Base-by-base conservation (phyloP, 208 protist genomes). In the Tritrichomonas foetus region DNA sequence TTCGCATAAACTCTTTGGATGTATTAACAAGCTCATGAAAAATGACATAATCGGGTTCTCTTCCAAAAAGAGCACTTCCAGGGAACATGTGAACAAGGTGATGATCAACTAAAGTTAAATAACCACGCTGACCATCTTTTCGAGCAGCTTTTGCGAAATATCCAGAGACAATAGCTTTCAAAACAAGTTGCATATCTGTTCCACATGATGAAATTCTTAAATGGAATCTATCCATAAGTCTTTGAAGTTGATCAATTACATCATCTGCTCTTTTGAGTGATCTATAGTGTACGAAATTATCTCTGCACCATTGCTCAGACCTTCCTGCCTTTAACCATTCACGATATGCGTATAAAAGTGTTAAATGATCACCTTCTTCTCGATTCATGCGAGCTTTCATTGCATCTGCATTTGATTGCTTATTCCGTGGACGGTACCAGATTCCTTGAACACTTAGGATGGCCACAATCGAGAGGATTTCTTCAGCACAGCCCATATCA, bases 61-160 rank as follows among this genome's bases (percentile, higher is more conserved):
- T 69, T 66, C 96, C 95, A 95, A 96, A 97, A 50, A 96, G 94
- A 27, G 95, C 94, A 13, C 94, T 95, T 27, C 94, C 95, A 11
- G 96, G 96, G 93, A 96, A 95, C 66, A 97, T 96, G 94, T 95
- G 95, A 41, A 94, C 94, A 0, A 94, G 69, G 50, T 95, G 95
- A 82, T 94, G 94, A 39, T 98, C 96, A 2, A 97, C 95, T 39
- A 98, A 55, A n/a, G 97, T 97, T 92, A 95, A 93, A 72, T 98
- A 98, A 9, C 97, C 97, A 72, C 97, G 96, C 78, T 96, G 94
- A 14, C 96, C 96, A 93, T 98, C 96, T 94, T 97, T 97, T 94
- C 97, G 97, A 0, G 98, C 98, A 0, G 98, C 98, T 95, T 99
- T 96, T 78, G 97, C 97, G 96, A 99, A 99, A 96, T 98, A 99